phyloP scores from a whole-genome alignment of 164 flowering plant species.

The Tinospora cordifolia region DNA sequence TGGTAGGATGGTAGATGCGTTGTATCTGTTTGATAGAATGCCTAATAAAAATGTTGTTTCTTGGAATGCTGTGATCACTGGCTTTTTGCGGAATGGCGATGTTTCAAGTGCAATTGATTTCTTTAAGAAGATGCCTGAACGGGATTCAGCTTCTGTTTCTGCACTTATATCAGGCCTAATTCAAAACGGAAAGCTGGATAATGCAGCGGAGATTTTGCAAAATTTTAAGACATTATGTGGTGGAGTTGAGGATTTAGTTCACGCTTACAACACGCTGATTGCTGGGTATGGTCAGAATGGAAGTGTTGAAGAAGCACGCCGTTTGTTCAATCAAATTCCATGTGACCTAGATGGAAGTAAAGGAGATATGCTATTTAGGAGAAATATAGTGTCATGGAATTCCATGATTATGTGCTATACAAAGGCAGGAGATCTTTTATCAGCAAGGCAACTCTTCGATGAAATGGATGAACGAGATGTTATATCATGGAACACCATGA shows the following conservation, averaged over 20 bases:
- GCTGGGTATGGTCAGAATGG: conserved; percentile 14
- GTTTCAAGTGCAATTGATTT: conserved; percentile 9
- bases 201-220: conserved; percentile 9
- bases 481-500: conserved; percentile 12
- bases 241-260: conserved; percentile 3
- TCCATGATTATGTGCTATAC: conserved; percentile 16
- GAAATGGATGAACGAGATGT: conserved; percentile 11
- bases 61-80: conserved; percentile 13
- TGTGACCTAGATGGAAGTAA: not conserved
- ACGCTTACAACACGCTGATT: conserved; percentile 14
- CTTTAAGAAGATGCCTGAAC: conserved; percentile 12
- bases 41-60: conserved; percentile 4
- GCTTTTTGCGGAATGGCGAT: conserved; percentile 12
- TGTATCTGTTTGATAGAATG: conserved; percentile 8
- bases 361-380: not conserved
- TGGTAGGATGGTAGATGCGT: conserved; percentile 14
- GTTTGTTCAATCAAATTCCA: conserved; percentile 12
- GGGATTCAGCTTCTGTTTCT: conserved; percentile 10
- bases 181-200: conserved; percentile 10
- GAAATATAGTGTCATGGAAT: conserved; percentile 13
- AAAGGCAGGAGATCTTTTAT: conserved; percentile 6
- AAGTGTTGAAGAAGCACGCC: conserved; percentile 9
- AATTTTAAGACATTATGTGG: not conserved
- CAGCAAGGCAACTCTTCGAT: conserved; percentile 10
- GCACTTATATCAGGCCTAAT: conserved; percentile 13